A percentile compares a stretch with the other conserved stretches of the same genome.
Evolutionary conservation across 1,139 yeast species (phyloP).

Genomic region (Zhuliangozyma parablackwelliae): DNA sequence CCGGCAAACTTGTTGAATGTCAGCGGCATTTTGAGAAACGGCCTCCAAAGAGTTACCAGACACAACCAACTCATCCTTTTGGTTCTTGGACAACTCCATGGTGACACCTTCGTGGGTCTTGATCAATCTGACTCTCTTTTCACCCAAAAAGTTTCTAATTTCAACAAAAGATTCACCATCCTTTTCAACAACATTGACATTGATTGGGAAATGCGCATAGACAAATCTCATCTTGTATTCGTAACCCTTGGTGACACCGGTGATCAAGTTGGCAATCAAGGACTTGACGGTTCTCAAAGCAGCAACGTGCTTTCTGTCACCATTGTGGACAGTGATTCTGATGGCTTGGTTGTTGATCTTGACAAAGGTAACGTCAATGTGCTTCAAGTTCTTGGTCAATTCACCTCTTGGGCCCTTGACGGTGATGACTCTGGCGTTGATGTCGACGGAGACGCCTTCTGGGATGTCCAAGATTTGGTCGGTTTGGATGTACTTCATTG

Average conservation of each 20-base stretch:
- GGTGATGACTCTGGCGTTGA: constrained; percentile 86
- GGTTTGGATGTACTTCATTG: constrained; percentile 91
- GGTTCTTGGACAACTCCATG: constrained; percentile 73
- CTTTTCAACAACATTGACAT: constrained; percentile 80
- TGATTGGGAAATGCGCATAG: constrained; percentile 99
- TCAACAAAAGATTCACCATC: constrained; percentile 78
- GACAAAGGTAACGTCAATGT: constrained; percentile 88
- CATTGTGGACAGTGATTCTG: constrained; percentile 93
- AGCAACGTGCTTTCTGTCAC: constrained; percentile 99
- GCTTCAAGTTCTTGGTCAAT: constrained; percentile 86
- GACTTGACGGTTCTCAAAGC: constrained; percentile 98
- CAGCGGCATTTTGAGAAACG: constrained; percentile 98
- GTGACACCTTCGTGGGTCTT: constrained; percentile 85
- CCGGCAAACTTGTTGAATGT: constrained; percentile 96
- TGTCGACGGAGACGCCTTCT: constrained; percentile 86
- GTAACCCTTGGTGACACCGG: constrained; percentile 99
- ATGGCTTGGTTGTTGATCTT: constrained; percentile 70
- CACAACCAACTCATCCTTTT: constrained; percentile 91
- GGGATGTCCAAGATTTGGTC: constrained; percentile 91
- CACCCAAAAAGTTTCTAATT: constrained; percentile 99
- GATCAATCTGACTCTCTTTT: constrained; percentile 89
- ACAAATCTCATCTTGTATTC: constrained; percentile 99
- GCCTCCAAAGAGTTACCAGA: constrained; percentile 96
- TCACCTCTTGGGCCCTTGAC: constrained; percentile 99
- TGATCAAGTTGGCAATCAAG: constrained; percentile 86